Conservation (phyloP, 2,329 filamentous ascomycete species). For the Purpureocillium takamizusanense region DNA sequence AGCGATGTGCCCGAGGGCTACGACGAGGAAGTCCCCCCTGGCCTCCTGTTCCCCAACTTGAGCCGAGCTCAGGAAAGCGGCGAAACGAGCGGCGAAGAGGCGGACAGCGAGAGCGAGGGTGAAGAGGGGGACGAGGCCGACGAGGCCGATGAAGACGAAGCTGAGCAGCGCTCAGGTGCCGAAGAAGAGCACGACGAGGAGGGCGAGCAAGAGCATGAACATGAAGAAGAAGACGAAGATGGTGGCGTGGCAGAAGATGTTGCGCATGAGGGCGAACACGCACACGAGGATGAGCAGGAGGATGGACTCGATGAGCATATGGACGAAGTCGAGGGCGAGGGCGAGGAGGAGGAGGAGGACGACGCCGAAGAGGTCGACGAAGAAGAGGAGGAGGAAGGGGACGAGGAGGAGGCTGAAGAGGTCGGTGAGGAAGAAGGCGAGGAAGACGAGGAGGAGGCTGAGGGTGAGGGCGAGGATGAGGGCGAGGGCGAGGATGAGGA, state of each 20-base stretch:
- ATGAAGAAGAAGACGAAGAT: constrained; percentile 4
- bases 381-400: constrained; percentile 8
- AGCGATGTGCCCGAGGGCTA: constrained; percentile 54
- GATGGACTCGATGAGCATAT: constrained; percentile 2
- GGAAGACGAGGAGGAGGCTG: constrained; percentile 8
- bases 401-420: constrained; percentile 14
- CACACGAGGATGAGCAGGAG: constrained; percentile 3
- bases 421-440: constrained; percentile 11
- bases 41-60: constrained; percentile 44
- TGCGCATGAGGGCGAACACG: no score
- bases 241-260: no score
- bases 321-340: constrained; percentile 6
- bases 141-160: constrained; percentile 6
- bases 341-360: constrained; percentile 5
- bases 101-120: constrained; percentile 24
- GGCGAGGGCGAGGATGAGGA: constrained; percentile 10
- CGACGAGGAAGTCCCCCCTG: constrained; percentile 46
- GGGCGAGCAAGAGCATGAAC: constrained; percentile 4
- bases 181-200: constrained; percentile 7
- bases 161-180: constrained; percentile 5
- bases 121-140: constrained; percentile 14
- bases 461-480: constrained; percentile 5
- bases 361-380: constrained; percentile 5
- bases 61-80: constrained; percentile 16
- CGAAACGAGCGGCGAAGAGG: constrained; percentile 25